Evolutionary conservation across 345 rosid species (phyloP).

Genomic region (Kandelia obovata): DNA sequence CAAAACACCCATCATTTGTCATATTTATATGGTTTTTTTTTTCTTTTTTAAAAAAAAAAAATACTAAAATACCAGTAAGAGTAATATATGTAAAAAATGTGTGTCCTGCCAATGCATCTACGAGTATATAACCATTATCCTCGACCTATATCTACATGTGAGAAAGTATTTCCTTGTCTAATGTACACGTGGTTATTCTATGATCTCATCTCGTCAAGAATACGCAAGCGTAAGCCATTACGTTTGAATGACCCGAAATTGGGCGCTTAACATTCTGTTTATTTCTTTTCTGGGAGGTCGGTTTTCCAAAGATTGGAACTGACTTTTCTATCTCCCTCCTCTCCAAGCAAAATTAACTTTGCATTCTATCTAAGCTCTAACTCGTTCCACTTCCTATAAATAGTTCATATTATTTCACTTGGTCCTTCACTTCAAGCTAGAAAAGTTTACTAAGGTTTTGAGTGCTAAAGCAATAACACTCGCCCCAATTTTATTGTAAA

Average conservation of each 20-base stretch:
- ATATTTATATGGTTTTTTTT: too few relatives aligned
- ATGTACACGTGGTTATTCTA: too few relatives aligned
- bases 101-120: too few relatives aligned
- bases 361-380: background rate
- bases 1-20: too few relatives aligned
- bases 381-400: constrained; percentile 2
- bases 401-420: background rate
- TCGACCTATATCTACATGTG: too few relatives aligned
- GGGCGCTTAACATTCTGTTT: background rate
- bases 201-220: background rate
- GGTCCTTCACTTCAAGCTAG: background rate
- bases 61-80: too few relatives aligned
- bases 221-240: constrained; percentile 7
- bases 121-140: too few relatives aligned
- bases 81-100: too few relatives aligned
- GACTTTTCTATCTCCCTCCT: background rate
- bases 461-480: background rate
- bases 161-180: too few relatives aligned
- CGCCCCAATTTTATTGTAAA: background rate
- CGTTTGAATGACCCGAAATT: background rate
- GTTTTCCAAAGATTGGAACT: background rate
- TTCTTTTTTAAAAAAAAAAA: too few relatives aligned
- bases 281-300: background rate
- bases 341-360: background rate
- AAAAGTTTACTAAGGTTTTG: background rate